phyloP scores from a whole-genome alignment of 768 basidiomycete genomes.

The Hortiboletus campestris region DNA sequence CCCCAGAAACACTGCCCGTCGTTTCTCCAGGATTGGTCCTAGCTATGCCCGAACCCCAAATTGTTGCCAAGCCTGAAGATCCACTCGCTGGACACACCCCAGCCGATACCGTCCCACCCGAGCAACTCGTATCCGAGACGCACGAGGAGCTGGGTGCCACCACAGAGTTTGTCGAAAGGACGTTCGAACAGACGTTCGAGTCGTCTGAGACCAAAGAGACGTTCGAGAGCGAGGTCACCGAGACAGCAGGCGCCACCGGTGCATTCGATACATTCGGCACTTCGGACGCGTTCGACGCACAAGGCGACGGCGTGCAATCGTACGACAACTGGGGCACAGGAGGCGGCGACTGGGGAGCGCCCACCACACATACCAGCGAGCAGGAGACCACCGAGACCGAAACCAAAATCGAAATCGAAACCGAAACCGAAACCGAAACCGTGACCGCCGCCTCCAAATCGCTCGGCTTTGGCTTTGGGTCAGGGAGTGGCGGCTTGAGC shows the following conservation, averaged over 20 bases:
- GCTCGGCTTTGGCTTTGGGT: conserved; percentile 2
- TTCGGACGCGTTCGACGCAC: not conserved
- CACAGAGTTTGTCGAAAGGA: conserved; percentile 3
- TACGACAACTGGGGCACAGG: not conserved
- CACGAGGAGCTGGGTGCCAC: not conserved
- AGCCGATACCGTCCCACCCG: conserved; percentile 27
- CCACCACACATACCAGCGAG: not conserved
- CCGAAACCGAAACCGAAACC: not conserved
- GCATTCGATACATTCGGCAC: not conserved
- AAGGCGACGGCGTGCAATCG: not conserved
- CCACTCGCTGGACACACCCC: conserved; percentile 22
- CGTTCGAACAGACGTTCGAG: conserved; percentile 8
- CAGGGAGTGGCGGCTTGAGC: not conserved
- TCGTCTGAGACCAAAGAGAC: conserved; percentile 1
- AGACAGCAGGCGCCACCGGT: not conserved
- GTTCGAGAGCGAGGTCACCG: conserved; percentile 2
- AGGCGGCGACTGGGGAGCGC: not conserved
- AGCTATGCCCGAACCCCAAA: conserved; percentile 8
- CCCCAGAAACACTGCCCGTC: not conserved
- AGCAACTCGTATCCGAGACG: conserved; percentile 13
- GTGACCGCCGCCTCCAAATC: not conserved
- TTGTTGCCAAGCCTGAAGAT: not conserved
- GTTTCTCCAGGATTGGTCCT: conserved; percentile 9
- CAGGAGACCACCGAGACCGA: not conserved
- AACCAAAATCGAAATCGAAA: not conserved